Percentiles rank a stretch among this genome's conserved stretches.
phyloP scores from a whole-genome alignment of 257 asterid species.

The Solanum paucissectum region DNA sequence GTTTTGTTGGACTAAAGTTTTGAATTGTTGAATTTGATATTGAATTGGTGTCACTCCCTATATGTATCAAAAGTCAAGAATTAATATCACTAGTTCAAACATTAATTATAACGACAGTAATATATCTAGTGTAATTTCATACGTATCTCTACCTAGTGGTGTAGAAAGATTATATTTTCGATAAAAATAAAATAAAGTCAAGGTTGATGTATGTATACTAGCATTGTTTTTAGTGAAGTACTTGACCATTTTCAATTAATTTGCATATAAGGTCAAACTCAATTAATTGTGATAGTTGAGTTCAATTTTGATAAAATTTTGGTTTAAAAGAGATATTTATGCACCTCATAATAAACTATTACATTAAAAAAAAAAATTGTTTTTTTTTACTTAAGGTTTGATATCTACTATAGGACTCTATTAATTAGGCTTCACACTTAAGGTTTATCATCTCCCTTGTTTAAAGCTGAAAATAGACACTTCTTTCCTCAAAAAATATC shows the following conservation, averaged over 20 bases:
- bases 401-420: neutral
- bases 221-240: neutral
- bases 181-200: neutral
- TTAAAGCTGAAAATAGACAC: rapidly evolving
- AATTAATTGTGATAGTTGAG: neutral
- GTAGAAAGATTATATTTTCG: neutral
- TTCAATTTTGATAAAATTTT: neutral
- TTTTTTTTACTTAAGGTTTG: neutral
- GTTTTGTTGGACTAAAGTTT: constrained; percentile 28
- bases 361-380: neutral
- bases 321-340: neutral
- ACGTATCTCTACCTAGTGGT: rapidly evolving
- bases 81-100: neutral
- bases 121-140: neutral
- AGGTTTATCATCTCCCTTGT: no score
- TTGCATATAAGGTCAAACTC: neutral
- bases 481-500: rapidly evolving
- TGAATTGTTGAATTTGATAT: constrained; percentile 49
- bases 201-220: neutral
- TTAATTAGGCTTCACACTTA: neutral
- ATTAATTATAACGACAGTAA: neutral
- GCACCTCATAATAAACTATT: neutral
- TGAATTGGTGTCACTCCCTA: constrained; percentile 57
- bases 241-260: neutral
- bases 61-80: neutral